Evolutionary conservation across 305 asterid genomes (phyloP).

Genomic region (Striga hermonthica): DNA sequence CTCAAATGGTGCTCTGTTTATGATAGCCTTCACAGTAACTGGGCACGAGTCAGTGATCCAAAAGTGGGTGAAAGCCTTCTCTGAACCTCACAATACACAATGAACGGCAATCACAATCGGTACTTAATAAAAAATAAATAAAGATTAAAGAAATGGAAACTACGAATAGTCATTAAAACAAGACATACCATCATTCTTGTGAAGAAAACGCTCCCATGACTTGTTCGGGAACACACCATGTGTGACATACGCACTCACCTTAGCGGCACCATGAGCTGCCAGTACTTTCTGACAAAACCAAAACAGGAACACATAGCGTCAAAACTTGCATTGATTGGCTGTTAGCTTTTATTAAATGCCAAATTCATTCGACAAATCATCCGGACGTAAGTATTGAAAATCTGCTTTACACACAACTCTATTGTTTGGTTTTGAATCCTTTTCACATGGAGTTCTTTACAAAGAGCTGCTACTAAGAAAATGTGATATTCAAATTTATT

Average conservation of each 20-base stretch:
- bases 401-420: background rate
- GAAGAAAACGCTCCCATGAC: conserved; percentile 86
- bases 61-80: conserved; percentile 70
- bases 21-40: conserved; percentile 62
- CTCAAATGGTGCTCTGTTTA: conserved; percentile 71
- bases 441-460: background rate
- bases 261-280: conserved; percentile 90
- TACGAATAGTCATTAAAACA: background rate
- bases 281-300: conserved; percentile 73
- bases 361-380: too few species aligned
- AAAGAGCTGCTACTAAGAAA: background rate
- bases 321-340: background rate
- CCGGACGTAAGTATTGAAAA: background rate
- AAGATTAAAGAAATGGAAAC: background rate
- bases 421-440: background rate
- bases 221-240: conserved; percentile 88
- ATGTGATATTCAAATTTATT: background rate
- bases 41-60: conserved; percentile 98
- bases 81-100: conserved; percentile 29
- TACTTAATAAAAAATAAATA: background rate
- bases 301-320: background rate
- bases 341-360: background rate
- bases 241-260: conserved; percentile 95
- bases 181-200: conserved; percentile 59
- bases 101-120: conserved; percentile 23